These are phyloP conservation scores for Huiozyma sinensis DNA, from an alignment of 805 yeast genomes.

Conservation along the genomic window DNA sequence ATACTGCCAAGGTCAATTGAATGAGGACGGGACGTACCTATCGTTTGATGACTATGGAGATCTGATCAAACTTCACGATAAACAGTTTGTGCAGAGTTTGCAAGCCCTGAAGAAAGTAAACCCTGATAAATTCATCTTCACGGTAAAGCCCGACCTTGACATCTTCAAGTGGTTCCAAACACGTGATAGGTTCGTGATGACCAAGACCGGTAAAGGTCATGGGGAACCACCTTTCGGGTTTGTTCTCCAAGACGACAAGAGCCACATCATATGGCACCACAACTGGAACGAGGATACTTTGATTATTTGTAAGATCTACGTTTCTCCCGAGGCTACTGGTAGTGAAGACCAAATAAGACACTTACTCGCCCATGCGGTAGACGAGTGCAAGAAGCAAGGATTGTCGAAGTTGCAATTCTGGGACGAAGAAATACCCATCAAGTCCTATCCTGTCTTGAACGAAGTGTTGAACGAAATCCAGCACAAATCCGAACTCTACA, in stretches of 20 bases:
- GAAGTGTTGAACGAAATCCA: slow-evolving; percentile 15
- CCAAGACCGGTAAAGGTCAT: slow-evolving; percentile 8
- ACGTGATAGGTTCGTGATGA: slow-evolving; percentile 29
- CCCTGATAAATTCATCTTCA: slow-evolving; percentile 19
- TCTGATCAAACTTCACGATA: slow-evolving; percentile 21
- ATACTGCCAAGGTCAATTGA: slow-evolving; percentile 8
- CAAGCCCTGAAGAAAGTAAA: slow-evolving; percentile 13
- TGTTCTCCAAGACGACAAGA: slow-evolving; percentile 13
- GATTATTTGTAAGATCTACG: slow-evolving; percentile 21
- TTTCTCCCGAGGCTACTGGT: slow-evolving; percentile 6
- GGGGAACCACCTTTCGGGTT: slow-evolving; percentile 24
- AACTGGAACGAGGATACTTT: slow-evolving; percentile 30
- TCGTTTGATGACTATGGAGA: slow-evolving; percentile 26
- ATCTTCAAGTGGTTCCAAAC: slow-evolving; percentile 35
- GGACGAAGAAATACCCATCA: slow-evolving; percentile 30
- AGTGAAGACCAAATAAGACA: slow-evolving; percentile 16
- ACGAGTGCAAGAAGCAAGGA: slow-evolving; percentile 25
- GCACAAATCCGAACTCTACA: slow-evolving; percentile 14
- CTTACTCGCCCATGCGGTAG: slow-evolving; percentile 26
- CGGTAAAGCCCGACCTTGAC: slow-evolving; percentile 30
- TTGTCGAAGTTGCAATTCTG: slow-evolving; percentile 29
- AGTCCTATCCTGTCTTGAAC: slow-evolving; percentile 15
- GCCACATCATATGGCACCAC: slow-evolving; percentile 37
- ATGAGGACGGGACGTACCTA: slow-evolving; percentile 14
- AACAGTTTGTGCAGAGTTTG: slow-evolving; percentile 13